A percentile compares a stretch with the other conserved stretches of the same genome.
phyloP scores from a whole-genome alignment of 805 yeast genomes.

The Candida insectorum region DNA sequence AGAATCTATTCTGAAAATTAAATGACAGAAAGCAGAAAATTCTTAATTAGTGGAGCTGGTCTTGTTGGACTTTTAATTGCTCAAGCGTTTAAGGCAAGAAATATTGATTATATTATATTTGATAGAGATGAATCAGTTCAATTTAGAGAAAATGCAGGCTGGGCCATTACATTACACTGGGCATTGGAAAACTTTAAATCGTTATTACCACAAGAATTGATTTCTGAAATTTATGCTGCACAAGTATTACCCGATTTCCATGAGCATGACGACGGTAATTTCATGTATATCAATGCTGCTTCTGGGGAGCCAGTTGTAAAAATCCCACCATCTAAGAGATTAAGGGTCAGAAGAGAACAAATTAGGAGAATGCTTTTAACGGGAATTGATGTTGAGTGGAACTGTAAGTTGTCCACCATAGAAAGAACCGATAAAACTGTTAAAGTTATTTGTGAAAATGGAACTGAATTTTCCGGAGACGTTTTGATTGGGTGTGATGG shows the following conservation, averaged over 20 bases:
- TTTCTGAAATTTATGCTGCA: conserved; percentile 16
- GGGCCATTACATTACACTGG: conserved; percentile 32
- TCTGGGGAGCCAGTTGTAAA: conserved; percentile 21
- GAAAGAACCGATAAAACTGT: conserved; percentile 7
- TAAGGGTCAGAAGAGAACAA: conserved; percentile 26
- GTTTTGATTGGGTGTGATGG: conserved; percentile 25
- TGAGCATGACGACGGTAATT: conserved; percentile 22
- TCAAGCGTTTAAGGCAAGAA: conserved; percentile 19
- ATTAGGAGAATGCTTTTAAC: conserved; percentile 17
- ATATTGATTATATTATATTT: conserved; percentile 20
- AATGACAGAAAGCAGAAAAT: conserved; percentile 2
- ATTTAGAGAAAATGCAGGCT: conserved; percentile 23
- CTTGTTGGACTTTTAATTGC: conserved; percentile 22
- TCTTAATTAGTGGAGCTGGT: conserved; percentile 17
- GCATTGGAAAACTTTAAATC: conserved; percentile 19
- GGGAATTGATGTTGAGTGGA: conserved; percentile 26
- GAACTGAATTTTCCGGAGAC: conserved; percentile 15
- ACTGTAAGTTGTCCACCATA: conserved; percentile 15
- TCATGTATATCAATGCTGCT: conserved; percentile 24
- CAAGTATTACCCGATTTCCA: conserved; percentile 25
- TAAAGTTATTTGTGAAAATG: conserved; percentile 13
- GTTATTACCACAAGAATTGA: conserved; percentile 18
- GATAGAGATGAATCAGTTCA: conserved; percentile 21
- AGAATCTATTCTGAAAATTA: neutral
- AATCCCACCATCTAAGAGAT: conserved; percentile 26